Percentiles rank a stretch among this genome's conserved stretches.
phyloP scores from a whole-genome alignment of 495 filamentous ascomycete genomes.

The Penicillium desertorum region DNA sequence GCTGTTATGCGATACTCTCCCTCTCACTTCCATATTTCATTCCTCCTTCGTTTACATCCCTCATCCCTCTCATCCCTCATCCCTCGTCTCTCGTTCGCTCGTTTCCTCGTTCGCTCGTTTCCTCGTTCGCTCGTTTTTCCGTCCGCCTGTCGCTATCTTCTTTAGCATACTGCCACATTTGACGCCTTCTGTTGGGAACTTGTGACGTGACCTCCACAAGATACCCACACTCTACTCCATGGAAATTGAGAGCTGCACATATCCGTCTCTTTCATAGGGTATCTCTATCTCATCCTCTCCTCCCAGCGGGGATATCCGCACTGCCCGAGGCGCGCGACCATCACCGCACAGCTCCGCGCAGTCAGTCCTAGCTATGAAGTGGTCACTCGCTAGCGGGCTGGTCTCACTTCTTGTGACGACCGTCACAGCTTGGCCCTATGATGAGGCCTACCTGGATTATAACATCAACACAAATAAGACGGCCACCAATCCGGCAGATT shows the following conservation, averaged over 20 bases:
- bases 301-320: conserved; percentile 1
- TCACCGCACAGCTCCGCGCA: background rate
- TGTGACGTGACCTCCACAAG: background rate
- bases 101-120: too few species aligned
- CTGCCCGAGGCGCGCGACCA: background rate
- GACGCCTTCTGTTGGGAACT: background rate
- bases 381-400: conserved; percentile 32
- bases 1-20: conserved; percentile 2
- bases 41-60: background rate
- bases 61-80: background rate
- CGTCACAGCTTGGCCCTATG: conserved; percentile 52
- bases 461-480: conserved; percentile 63
- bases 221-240: background rate
- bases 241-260: conserved; percentile 1
- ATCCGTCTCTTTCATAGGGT: background rate
- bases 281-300: background rate
- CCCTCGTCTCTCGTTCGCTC: background rate
- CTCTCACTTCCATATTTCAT: background rate
- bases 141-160: background rate
- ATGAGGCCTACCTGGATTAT: conserved; percentile 50
- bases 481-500: conserved; percentile 59
- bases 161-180: background rate
- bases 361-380: conserved; percentile 31
- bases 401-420: conserved; percentile 35
- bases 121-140: too few species aligned